These are phyloP conservation scores for Pugionium dolabratum DNA, from an alignment of 345 rosid genomes.

Conservation along the genomic window DNA sequence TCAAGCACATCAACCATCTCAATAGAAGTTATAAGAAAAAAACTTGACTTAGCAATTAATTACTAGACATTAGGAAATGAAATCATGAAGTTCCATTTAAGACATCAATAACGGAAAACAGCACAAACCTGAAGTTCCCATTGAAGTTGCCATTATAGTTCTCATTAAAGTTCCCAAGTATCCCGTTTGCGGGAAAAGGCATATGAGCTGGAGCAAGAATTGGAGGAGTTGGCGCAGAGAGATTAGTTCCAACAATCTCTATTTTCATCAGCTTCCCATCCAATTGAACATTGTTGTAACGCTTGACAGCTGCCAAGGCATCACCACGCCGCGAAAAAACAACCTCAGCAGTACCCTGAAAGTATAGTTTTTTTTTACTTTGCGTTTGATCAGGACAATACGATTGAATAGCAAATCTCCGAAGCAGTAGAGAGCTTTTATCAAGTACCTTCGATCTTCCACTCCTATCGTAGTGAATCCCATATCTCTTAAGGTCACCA, in stretches of 20 bases:
- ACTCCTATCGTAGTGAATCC: conserved; percentile 69
- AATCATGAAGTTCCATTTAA: not conserved
- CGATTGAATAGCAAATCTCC: not conserved
- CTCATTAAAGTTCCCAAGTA: conserved; percentile 44
- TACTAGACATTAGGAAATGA: not conserved
- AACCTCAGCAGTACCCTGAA: conserved; percentile 72
- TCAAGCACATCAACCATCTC: not conserved
- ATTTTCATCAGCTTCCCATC: conserved; percentile 76
- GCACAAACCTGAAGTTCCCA: conserved; percentile 36
- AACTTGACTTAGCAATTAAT: not conserved
- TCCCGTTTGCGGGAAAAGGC: conserved; percentile 38
- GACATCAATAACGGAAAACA: not conserved
- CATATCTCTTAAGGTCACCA: conserved; percentile 62
- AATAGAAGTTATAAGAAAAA: not conserved
- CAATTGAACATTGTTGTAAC: conserved; percentile 65
- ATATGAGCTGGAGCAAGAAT: conserved; percentile 39
- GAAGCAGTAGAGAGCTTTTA: not conserved
- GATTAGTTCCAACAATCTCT: conserved; percentile 62
- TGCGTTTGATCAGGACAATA: conserved; percentile 13
- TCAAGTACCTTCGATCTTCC: conserved; percentile 76
- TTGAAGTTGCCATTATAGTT: conserved; percentile 28
- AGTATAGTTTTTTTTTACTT: not conserved
- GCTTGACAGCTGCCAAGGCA: conserved; percentile 67
- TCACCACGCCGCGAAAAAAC: conserved; percentile 55
- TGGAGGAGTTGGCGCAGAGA: conserved; percentile 37